phyloP scores from a whole-genome alignment of 1,284 basidiomycete genomes.

The Rhodotorula sp. region DNA sequence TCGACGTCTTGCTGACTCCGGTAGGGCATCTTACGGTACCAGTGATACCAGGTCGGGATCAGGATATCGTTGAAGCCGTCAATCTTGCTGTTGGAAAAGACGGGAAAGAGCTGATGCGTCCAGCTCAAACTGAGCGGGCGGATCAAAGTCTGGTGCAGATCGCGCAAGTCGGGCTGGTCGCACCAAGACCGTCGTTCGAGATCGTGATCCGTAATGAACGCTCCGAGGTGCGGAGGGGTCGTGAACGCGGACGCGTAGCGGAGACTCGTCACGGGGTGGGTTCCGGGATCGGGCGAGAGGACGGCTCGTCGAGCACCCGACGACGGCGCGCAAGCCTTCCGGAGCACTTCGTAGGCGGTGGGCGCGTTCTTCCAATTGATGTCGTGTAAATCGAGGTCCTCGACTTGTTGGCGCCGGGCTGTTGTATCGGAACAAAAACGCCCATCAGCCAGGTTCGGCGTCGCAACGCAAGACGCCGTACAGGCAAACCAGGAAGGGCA shows the following conservation, averaged over 20 bases:
- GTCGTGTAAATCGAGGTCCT: constrained; percentile 3
- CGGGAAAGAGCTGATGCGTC: constrained; percentile 19
- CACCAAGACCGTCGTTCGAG: constrained; percentile 27
- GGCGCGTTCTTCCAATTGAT: background rate
- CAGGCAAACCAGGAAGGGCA: too few relatives aligned
- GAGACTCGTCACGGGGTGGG: constrained; percentile 7
- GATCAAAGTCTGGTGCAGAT: constrained; percentile 23
- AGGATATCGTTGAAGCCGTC: constrained; percentile 26
- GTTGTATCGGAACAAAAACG: background rate
- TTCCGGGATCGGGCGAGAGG: constrained; percentile 11
- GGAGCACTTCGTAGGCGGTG: constrained; percentile 8
- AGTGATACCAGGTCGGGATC: constrained; percentile 30
- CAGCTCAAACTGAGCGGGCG: constrained; percentile 23
- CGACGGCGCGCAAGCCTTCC: constrained; percentile 16
- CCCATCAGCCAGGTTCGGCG: too few relatives aligned
- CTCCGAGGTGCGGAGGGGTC: constrained; percentile 1
- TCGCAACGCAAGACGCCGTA: too few relatives aligned
- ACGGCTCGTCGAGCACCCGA: constrained; percentile 12
- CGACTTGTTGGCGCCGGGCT: background rate
- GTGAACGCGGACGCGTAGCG: constrained; percentile 22
- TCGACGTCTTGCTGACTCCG: constrained; percentile 10
- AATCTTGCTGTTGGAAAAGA: constrained; percentile 29
- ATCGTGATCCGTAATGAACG: constrained; percentile 9
- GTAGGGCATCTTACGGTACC: constrained; percentile 14
- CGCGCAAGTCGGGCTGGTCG: constrained; percentile 32